Conservation (phyloP, 2,329 filamentous ascomycete genomes). For the Neonectria coccinea region DNA sequence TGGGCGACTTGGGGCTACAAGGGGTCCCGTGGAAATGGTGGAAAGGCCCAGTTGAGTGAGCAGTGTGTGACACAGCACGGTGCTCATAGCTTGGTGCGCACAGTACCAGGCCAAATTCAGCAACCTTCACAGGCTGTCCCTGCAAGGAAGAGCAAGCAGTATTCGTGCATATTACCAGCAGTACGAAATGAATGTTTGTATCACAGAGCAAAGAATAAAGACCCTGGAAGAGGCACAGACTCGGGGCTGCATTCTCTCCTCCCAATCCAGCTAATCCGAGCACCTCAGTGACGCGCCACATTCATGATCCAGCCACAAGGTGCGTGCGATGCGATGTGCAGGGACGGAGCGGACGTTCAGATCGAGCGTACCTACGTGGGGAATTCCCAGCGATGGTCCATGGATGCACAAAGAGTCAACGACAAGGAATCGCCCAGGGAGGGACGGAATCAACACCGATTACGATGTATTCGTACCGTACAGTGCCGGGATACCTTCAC, state of each 20-base stretch:
- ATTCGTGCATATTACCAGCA: neutral
- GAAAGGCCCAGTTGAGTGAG: neutral
- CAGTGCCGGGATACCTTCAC: neutral
- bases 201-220: neutral
- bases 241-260: neutral
- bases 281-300: slow-evolving; percentile 5
- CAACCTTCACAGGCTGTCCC: neutral
- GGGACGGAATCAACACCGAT: slow-evolving; percentile 13
- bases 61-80: slow-evolving; percentile 1
- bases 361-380: slow-evolving; percentile 25
- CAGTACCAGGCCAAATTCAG: neutral
- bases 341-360: slow-evolving; percentile 7
- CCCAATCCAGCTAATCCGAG: neutral
- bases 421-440: slow-evolving; percentile 19
- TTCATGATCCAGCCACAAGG: slow-evolving; percentile 7
- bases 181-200: neutral
- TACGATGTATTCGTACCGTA: neutral
- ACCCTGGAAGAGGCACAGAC: neutral
- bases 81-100: neutral
- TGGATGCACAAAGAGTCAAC: slow-evolving; percentile 23
- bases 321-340: neutral
- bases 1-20: neutral
- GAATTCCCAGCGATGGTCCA: slow-evolving; percentile 33
- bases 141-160: neutral
- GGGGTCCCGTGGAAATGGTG: slow-evolving; percentile 3